A percentile compares a stretch with the other conserved stretches of the same genome.
phyloP scores from a whole-genome alignment of 148 eudicot genomes.

The Nepenthes gracilis region DNA sequence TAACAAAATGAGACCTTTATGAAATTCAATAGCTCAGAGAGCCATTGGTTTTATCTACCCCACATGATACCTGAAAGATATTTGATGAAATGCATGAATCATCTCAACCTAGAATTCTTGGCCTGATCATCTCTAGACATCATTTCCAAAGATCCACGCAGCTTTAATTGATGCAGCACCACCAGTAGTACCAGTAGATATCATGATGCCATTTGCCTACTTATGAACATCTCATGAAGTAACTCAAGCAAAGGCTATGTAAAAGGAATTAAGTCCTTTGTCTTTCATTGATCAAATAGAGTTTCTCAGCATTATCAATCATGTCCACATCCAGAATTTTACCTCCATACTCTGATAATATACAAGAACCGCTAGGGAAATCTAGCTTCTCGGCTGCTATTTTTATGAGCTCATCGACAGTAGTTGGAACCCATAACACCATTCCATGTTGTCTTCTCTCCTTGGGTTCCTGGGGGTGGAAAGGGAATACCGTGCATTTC shows the following conservation, averaged over 20 bases:
- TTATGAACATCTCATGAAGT: no score
- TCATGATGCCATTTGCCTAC: no score
- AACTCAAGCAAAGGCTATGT: background rate
- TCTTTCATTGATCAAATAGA: constrained; percentile 45
- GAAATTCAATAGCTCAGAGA: no score
- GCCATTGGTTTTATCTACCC: no score
- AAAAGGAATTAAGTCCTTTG: constrained; percentile 4
- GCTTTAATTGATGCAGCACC: no score
- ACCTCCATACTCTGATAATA: constrained; percentile 78
- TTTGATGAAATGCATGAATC: no score
- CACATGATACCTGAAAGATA: no score
- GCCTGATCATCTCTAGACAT: no score
- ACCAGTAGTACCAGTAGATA: no score
- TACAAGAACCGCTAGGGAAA: constrained; percentile 19
- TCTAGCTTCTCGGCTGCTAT: constrained; percentile 41
- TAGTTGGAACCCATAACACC: constrained; percentile 63
- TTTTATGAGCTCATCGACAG: constrained; percentile 48
- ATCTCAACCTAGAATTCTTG: no score
- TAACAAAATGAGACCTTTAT: no score
- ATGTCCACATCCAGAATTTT: constrained; percentile 58
- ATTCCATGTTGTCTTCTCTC: constrained; percentile 37
- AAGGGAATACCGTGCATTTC: constrained; percentile 62
- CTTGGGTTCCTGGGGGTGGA: constrained; percentile 40
- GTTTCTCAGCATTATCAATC: constrained; percentile 64
- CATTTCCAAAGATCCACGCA: no score